Percentiles rank a stretch among this genome's conserved stretches.
Conservation (phyloP, 2,329 filamentous ascomycete genomes). For the Aspergillus texensis region DNA sequence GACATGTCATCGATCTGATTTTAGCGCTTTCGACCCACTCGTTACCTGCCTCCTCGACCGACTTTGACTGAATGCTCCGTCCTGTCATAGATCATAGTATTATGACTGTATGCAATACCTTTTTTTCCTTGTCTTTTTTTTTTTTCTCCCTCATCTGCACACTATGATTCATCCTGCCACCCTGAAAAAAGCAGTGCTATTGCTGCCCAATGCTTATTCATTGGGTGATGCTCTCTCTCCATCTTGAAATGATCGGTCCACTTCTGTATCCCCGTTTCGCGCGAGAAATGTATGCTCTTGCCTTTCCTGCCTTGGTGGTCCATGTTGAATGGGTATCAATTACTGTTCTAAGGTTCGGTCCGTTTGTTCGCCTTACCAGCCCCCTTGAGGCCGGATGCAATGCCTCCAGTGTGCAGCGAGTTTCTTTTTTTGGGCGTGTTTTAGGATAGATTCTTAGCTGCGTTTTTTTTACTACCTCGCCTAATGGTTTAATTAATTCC, state of each 20-base stretch:
- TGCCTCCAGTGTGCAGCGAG: slow-evolving; percentile 16
- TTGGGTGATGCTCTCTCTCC: slow-evolving; percentile 14
- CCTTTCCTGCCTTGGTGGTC: slow-evolving; percentile 17
- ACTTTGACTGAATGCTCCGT: slow-evolving; percentile 4
- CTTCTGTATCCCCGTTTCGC: slow-evolving; percentile 14
- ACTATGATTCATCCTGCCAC: slow-evolving; percentile 22
- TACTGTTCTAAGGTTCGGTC: slow-evolving; percentile 26
- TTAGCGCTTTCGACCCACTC: slow-evolving; percentile 25
- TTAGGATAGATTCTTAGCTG: slow-evolving; percentile 25
- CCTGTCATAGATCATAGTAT: background rate
- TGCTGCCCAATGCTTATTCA: slow-evolving; percentile 30
- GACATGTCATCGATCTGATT: slow-evolving; percentile 29
- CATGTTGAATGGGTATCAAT: slow-evolving; percentile 26
- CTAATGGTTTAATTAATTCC: slow-evolving; percentile 16
- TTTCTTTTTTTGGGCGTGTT: slow-evolving; percentile 19
- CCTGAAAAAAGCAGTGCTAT: slow-evolving; percentile 18
- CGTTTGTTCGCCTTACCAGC: slow-evolving; percentile 25
- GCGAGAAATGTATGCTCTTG: slow-evolving; percentile 17
- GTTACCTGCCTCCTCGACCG: slow-evolving; percentile 12
- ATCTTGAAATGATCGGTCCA: slow-evolving; percentile 16
- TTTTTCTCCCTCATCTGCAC: slow-evolving; percentile 15
- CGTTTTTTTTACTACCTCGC: slow-evolving; percentile 13
- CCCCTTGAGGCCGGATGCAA: slow-evolving; percentile 22
- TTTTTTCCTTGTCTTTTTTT: slow-evolving; percentile 15
- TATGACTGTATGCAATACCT: slow-evolving; percentile 8